These are phyloP conservation scores for Pythium biforme DNA, from an alignment of 352 stramenopile genomes.

Conservation along the genomic window DNA sequence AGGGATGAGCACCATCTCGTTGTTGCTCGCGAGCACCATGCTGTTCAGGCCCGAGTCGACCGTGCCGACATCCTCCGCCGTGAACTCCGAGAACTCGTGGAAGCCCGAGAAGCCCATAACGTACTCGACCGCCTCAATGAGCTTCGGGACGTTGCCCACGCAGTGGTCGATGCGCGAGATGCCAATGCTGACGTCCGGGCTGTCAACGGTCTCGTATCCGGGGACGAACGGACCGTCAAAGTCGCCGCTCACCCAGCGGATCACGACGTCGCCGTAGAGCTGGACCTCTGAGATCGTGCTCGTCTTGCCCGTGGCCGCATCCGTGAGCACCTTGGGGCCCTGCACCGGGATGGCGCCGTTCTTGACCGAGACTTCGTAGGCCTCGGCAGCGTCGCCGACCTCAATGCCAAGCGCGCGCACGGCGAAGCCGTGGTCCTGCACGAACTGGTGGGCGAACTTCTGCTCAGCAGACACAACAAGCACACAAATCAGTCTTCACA, in stretches of 20 bases:
- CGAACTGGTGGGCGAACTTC: slow-evolving; percentile 73
- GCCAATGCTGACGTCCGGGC: slow-evolving; percentile 63
- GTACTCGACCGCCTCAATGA: slow-evolving; percentile 84
- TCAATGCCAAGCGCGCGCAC: slow-evolving; percentile 80
- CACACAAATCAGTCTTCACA: neutral
- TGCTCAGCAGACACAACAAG: slow-evolving; percentile 9
- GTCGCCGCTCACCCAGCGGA: slow-evolving; percentile 82
- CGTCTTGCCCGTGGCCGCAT: slow-evolving; percentile 56
- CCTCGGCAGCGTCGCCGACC: slow-evolving; percentile 69
- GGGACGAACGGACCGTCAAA: slow-evolving; percentile 76
- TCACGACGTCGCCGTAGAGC: slow-evolving; percentile 87
- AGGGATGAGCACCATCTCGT: slow-evolving; percentile 92
- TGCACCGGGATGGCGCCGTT: slow-evolving; percentile 66
- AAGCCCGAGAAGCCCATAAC: slow-evolving; percentile 82
- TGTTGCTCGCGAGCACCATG: slow-evolving; percentile 93
- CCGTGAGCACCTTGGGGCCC: slow-evolving; percentile 52
- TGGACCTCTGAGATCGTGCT: slow-evolving; percentile 77
- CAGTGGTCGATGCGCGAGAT: slow-evolving; percentile 87
- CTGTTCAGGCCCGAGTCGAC: slow-evolving; percentile 94
- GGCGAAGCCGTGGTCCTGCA: slow-evolving; percentile 76
- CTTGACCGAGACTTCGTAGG: slow-evolving; percentile 78
- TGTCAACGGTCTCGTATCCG: slow-evolving; percentile 64
- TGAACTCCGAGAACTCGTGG: slow-evolving; percentile 95
- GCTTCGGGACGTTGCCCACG: slow-evolving; percentile 90
- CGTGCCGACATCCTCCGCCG: slow-evolving; percentile 92